Evolutionary conservation across 768 basidiomycete genomes (phyloP).

Genomic region (Russula virescens): DNA sequence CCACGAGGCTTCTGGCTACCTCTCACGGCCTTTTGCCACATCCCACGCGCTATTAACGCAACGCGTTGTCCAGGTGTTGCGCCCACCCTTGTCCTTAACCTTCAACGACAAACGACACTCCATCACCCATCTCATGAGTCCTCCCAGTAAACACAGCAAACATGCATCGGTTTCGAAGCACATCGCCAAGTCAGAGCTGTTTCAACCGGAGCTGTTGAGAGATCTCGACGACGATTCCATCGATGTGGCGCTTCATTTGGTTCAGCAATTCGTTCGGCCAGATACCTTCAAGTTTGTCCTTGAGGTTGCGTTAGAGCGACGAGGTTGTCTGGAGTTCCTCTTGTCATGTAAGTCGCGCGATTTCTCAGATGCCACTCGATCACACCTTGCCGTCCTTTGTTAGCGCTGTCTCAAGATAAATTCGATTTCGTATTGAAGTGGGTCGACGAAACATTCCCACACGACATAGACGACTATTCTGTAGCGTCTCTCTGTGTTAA

Average conservation of each 20-base stretch:
- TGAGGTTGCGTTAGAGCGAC: slow-evolving; percentile 8
- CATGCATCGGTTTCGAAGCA: neutral
- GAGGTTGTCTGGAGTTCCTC: slow-evolving; percentile 14
- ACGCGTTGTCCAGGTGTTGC: no score
- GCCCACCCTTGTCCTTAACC: neutral
- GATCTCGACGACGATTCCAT: slow-evolving; percentile 1
- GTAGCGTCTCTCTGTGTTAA: neutral
- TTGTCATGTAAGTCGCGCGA: slow-evolving; percentile 10
- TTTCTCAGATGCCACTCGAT: neutral
- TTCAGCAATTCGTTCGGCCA: slow-evolving; percentile 5
- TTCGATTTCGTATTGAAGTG: slow-evolving; percentile 12
- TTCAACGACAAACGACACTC: neutral
- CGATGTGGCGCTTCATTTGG: slow-evolving; percentile 4
- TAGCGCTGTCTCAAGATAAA: slow-evolving; percentile 11
- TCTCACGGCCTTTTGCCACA: no score
- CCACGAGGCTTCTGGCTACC: no score
- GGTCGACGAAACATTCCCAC: slow-evolving; percentile 11
- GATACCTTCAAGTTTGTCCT: slow-evolving; percentile 9
- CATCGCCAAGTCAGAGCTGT: neutral
- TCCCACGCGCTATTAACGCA: no score
- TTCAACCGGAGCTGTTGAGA: slow-evolving; percentile 14
- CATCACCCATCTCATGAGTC: neutral
- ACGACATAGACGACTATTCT: slow-evolving; percentile 5
- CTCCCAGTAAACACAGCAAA: neutral
- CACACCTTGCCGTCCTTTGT: neutral